Evolutionary conservation across 352 stramenopile species (phyloP), one percentile per base, ranked within the genome.

Genomic region (Pythium rishiriense): DNA sequence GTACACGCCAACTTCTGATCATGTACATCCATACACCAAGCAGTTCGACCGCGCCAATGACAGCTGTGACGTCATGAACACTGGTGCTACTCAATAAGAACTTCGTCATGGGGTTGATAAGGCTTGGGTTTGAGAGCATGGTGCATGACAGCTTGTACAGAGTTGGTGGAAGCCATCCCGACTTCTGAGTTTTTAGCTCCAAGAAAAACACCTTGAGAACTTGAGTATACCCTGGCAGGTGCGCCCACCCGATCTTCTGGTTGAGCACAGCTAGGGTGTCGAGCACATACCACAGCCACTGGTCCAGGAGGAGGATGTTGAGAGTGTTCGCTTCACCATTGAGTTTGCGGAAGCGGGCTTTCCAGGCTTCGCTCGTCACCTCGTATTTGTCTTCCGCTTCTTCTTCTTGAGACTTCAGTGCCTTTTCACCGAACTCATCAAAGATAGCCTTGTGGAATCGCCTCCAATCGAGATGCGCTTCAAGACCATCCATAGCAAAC

Each of bases 1-100:
- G 84, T 46, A 96, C 86, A 39, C 87, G 87, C 87, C 87, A 96
- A 69, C 84, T 94, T 81, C 87, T 81, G 64, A 96, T 96, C 86
- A 96, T 95, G 61, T 96, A 95, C 86, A 96, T 94, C 87, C 87
- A 96, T 9, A 96, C 87, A 12, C 87, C 87, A 12, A 96, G 76
- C 22, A 96, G 76, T 59, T 96, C 87, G 4, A 96, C 85, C 0
- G 86, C 84, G 49, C 86, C 87, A 33, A 94, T 96, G 8, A 96
- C 87, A 8, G 84, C 87, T 0, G 87, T 92, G 2, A 95, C 85
- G 62, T 96, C 87, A 59, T 96, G 87, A 5, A 96, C 86, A 37
- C 79, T 96, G 9, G 87, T 96, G 50, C 82, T 93, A 63, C 84
- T 93, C 15, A 96, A 54, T 42, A 96, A 55, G 47, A 96, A 95